These are phyloP conservation scores for Ascosphaera acerosa DNA, from an alignment of 2,329 filamentous ascomycete genomes.

Conservation along the genomic window DNA sequence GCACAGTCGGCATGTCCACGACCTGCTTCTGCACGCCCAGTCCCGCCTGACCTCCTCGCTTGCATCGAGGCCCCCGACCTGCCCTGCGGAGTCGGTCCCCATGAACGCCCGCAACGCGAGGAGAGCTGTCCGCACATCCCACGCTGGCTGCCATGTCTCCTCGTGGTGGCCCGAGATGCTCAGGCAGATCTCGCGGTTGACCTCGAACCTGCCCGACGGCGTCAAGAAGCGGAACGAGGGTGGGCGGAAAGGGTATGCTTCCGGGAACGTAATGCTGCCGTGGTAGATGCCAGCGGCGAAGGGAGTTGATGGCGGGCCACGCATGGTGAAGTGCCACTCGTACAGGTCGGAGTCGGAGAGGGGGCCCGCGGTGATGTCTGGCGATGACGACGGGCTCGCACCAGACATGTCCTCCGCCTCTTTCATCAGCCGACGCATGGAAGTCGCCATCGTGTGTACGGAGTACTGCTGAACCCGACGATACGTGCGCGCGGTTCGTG, in stretches of 20 bases:
- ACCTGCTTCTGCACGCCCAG: constrained; percentile 40
- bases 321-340: constrained; percentile 98
- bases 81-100: constrained; percentile 68
- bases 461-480: too few relatives aligned
- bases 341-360: constrained; percentile 67
- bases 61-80: constrained; percentile 72
- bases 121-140: constrained; percentile 81
- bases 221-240: constrained; percentile 92
- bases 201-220: constrained; percentile 75
- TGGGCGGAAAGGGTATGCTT: constrained; percentile 72
- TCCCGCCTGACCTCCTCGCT: constrained; percentile 38
- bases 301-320: constrained; percentile 56
- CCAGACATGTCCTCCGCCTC: constrained; percentile 70
- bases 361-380: constrained; percentile 65
- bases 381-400: constrained; percentile 45
- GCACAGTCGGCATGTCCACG: constrained; percentile 46
- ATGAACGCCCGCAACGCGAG: constrained; percentile 65
- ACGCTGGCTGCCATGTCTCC: constrained; percentile 95
- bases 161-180: constrained; percentile 89
- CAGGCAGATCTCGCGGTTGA: constrained; percentile 90
- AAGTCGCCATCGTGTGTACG: constrained; percentile 13
- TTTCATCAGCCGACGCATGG: constrained; percentile 29
- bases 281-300: constrained; percentile 77
- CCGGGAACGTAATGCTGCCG: constrained; percentile 74
- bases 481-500: too few relatives aligned